phyloP scores from a whole-genome alignment of 2,329 filamentous ascomycete genomes.

The Calonectria fujianensis region DNA sequence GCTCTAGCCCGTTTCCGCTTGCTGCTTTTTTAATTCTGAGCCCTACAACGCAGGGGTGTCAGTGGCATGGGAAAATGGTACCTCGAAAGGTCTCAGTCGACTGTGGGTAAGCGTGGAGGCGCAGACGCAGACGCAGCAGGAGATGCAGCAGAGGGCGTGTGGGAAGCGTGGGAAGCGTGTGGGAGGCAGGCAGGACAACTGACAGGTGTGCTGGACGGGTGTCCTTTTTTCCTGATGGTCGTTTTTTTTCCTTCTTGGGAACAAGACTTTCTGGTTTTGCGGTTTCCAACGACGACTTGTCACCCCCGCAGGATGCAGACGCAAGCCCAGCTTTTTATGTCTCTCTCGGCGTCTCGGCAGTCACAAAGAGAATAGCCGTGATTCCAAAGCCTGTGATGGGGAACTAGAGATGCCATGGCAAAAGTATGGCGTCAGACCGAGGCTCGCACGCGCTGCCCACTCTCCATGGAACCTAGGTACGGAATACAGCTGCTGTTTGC shows the following conservation, averaged over 20 bases:
- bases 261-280: not conserved
- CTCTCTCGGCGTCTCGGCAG: conserved; percentile 37
- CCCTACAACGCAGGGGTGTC: conserved; percentile 33
- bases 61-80: conserved; percentile 29
- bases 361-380: conserved; percentile 13
- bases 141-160: conserved; percentile 31
- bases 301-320: conserved; percentile 38
- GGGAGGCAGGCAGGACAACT: conserved; percentile 23
- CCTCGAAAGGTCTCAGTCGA: conserved; percentile 29
- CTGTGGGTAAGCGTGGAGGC: conserved; percentile 29
- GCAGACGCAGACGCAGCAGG: conserved; percentile 19
- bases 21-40: conserved; percentile 32
- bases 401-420: conserved; percentile 23
- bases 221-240: conserved; percentile 24
- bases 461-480: conserved; percentile 29
- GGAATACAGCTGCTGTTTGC: not conserved
- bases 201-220: conserved; percentile 7
- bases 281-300: conserved; percentile 4
- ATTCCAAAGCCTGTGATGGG: conserved; percentile 37
- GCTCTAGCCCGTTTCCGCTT: conserved; percentile 39
- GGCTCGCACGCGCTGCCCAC: conserved; percentile 29
- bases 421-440: conserved; percentile 41
- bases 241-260: conserved; percentile 2
- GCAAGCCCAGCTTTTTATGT: conserved; percentile 40
- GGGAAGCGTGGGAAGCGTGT: not conserved